A percentile compares a stretch with the other conserved stretches of the same genome.
phyloP scores from a whole-genome alignment of 345 rosid species.

The Trapa incisa region DNA sequence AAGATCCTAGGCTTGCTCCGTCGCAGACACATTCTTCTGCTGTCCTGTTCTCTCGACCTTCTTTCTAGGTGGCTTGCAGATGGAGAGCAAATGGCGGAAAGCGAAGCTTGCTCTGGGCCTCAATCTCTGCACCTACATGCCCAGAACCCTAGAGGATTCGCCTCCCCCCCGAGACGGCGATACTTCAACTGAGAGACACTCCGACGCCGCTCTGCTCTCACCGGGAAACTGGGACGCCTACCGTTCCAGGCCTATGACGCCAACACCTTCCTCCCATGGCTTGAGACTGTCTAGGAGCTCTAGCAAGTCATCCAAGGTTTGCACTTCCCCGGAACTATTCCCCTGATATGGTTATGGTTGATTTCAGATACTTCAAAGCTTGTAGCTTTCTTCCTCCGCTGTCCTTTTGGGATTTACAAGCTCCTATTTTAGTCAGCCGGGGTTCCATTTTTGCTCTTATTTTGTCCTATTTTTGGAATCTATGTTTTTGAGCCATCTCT shows the following conservation, averaged over 20 bases:
- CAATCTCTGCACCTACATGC: slow-evolving; percentile 60
- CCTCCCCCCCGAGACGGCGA: slow-evolving; percentile 22
- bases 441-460: background rate
- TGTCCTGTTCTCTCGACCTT: background rate
- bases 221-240: slow-evolving; percentile 37
- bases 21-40: background rate
- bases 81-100: slow-evolving; percentile 81
- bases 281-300: slow-evolving; percentile 44
- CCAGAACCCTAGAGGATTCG: slow-evolving; percentile 44
- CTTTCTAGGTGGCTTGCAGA: slow-evolving; percentile 14
- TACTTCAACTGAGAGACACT: slow-evolving; percentile 45
- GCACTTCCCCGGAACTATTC: background rate
- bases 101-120: slow-evolving; percentile 65
- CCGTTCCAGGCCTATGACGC: slow-evolving; percentile 54
- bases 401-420: background rate
- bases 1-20: background rate
- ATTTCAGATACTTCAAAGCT: background rate
- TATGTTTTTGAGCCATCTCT: background rate
- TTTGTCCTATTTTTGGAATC: background rate
- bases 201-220: slow-evolving; percentile 75
- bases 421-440: background rate
- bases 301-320: slow-evolving; percentile 87
- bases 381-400: background rate
- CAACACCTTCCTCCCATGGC: slow-evolving; percentile 67
- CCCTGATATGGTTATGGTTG: slow-evolving; percentile 5